A percentile compares a stretch with the other conserved stretches of the same genome.
Conservation (phyloP, 371 early-diverging fungal genomes). For the Actinomortierella wolfii region DNA sequence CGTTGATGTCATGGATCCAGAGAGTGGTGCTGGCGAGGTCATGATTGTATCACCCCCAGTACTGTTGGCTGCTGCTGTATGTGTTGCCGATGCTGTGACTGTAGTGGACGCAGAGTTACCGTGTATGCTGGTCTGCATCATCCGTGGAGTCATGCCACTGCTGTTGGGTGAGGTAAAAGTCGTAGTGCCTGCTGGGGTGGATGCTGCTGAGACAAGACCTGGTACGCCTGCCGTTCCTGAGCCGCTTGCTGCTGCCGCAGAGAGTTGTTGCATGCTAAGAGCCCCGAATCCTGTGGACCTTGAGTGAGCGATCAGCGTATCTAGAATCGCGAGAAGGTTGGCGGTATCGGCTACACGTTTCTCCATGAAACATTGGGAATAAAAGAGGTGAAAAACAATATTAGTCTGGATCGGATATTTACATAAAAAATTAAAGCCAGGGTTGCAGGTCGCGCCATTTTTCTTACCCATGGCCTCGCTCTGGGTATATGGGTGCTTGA, state of each 20-base stretch:
- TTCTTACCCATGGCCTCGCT: constrained; percentile 34
- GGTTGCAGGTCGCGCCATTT: neutral
- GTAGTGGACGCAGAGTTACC: neutral
- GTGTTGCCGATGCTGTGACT: neutral
- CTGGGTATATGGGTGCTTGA: constrained; percentile 42
- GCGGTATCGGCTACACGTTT: constrained; percentile 39
- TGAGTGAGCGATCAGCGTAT: constrained; percentile 23
- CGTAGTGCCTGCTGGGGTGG: too few species aligned
- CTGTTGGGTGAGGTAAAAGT: too few species aligned
- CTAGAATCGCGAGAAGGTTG: constrained; percentile 29
- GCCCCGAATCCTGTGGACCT: constrained; percentile 34
- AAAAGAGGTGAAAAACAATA: neutral
- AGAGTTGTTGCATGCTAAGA: constrained; percentile 11
- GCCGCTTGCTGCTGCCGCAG: too few species aligned
- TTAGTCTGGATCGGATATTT: neutral
- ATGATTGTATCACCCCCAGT: neutral
- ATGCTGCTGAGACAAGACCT: too few species aligned
- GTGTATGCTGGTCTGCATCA: neutral
- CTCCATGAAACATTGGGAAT: too few species aligned
- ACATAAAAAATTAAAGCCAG: too few species aligned
- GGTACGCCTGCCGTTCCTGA: too few species aligned
- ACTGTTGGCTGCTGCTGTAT: neutral
- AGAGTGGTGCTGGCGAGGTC: constrained; percentile 15
- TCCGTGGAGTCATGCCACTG: too few species aligned
- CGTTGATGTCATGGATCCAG: neutral